These are phyloP conservation scores for Saccharomycopsis javanensis DNA, from an alignment of 805 yeast species.

Conservation along the genomic window DNA sequence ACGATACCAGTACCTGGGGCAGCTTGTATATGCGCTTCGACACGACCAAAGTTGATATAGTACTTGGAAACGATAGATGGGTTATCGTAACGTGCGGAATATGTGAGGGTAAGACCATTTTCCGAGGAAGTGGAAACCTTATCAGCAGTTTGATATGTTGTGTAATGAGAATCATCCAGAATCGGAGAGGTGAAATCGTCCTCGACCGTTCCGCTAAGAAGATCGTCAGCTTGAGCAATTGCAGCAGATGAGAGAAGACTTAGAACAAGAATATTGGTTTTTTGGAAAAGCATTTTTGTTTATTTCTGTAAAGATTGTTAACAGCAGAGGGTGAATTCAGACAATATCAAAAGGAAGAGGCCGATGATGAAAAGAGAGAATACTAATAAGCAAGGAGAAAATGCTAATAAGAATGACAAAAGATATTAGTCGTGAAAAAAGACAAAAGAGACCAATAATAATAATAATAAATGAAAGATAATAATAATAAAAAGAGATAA, in stretches of 20 bases:
- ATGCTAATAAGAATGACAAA: no score
- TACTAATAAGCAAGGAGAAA: no score
- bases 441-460: no score
- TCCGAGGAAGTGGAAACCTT: slow-evolving; percentile 29
- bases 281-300: not conserved
- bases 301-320: no score
- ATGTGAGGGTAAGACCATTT: slow-evolving; percentile 54
- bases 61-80: slow-evolving; percentile 71
- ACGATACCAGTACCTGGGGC: slow-evolving; percentile 74
- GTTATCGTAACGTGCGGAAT: slow-evolving; percentile 58
- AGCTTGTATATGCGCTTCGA: slow-evolving; percentile 62
- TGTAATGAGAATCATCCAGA: not conserved
- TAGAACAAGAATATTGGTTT: not conserved
- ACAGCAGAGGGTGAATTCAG: no score
- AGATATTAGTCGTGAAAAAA: no score
- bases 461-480: no score
- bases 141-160: not conserved
- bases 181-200: not conserved
- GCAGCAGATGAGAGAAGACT: not conserved
- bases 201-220: not conserved
- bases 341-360: no score
- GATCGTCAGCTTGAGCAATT: not conserved
- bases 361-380: no score
- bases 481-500: no score
- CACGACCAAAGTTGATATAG: slow-evolving; percentile 82